Evolutionary conservation across 2,329 filamentous ascomycete genomes (phyloP).

Genomic region (Trichoderma citrinoviride): DNA sequence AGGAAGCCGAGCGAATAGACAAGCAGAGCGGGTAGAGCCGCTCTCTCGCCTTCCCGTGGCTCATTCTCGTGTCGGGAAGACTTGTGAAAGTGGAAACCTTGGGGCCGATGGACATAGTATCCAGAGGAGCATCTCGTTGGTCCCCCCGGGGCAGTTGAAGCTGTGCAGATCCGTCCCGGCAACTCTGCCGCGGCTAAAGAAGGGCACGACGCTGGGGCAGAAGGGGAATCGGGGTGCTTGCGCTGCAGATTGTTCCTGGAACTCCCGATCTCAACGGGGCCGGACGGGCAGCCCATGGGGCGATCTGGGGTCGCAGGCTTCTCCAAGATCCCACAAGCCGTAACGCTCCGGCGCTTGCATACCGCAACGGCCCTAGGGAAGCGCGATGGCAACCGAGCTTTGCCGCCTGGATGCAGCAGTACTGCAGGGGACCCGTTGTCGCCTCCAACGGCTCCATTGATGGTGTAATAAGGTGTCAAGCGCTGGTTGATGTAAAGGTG

Average conservation of each 20-base stretch:
- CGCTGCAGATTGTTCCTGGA: conserved; percentile 18
- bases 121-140: conserved; percentile 7
- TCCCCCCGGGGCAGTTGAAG: not conserved
- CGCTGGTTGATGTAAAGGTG: not conserved
- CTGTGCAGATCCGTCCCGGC: conserved; percentile 8
- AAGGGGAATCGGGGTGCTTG: not conserved
- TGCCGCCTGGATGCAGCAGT: conserved; percentile 12
- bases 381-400: conserved; percentile 19
- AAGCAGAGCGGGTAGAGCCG: conserved; percentile 16
- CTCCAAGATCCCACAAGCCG: conserved; percentile 22
- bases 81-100: conserved; percentile 7
- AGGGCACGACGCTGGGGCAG: conserved; percentile 3
- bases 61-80: conserved; percentile 6
- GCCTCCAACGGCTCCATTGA: not conserved
- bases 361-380: conserved; percentile 20
- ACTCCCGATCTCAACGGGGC: conserved; percentile 21
- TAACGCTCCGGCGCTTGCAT: conserved; percentile 22
- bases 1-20: not conserved
- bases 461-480: too few species aligned
- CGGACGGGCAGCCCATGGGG: conserved; percentile 13
- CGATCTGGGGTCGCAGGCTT: conserved; percentile 18
- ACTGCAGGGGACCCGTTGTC: not conserved
- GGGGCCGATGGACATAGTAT: not conserved
- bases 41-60: conserved; percentile 1
- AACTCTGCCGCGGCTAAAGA: conserved; percentile 16